Percentiles rank a stretch among this genome's conserved stretches.
These are phyloP conservation scores for Spatholobus suberectus DNA, from an alignment of 306 rosid species.

Conservation along the genomic window DNA sequence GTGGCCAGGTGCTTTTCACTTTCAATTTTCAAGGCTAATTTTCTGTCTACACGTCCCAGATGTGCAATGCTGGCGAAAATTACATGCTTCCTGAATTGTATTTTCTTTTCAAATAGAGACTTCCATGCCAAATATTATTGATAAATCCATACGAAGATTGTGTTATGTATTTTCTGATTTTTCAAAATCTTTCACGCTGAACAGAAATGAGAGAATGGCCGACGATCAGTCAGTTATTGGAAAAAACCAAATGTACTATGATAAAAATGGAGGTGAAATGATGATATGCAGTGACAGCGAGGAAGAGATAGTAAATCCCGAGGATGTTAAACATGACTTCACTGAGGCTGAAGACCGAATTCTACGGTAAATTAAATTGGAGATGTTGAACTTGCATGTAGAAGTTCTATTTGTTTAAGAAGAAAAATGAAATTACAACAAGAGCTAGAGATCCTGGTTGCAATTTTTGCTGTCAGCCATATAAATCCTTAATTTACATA, in stretches of 20 bases:
- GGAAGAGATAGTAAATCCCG: constrained; percentile 57
- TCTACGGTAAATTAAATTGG: constrained; percentile 58
- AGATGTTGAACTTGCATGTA: constrained; percentile 33
- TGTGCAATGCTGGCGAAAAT: not conserved
- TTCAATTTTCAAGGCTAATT: not conserved
- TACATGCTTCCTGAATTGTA: not conserved
- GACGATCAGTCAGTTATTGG: constrained; percentile 78
- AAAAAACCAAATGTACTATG: constrained; percentile 72
- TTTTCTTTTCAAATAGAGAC: not conserved
- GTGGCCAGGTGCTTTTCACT: constrained; percentile 63
- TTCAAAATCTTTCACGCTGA: constrained; percentile 50
- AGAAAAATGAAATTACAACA: not conserved
- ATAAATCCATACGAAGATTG: constrained; percentile 25
- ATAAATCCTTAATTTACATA: not conserved
- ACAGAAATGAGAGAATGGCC: constrained; percentile 89
- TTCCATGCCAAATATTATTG: not conserved
- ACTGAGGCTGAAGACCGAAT: constrained; percentile 72
- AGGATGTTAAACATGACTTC: constrained; percentile 68
- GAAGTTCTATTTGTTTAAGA: not conserved
- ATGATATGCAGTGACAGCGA: constrained; percentile 74
- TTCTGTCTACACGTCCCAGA: not conserved
- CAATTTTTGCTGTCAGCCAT: not conserved
- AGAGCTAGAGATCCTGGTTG: not conserved
- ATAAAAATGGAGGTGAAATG: constrained; percentile 66
- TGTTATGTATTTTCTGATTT: constrained; percentile 42